These are phyloP conservation scores for Trichoderma sp. DNA, from an alignment of 2,329 filamentous ascomycete species.

Conservation along the genomic window DNA sequence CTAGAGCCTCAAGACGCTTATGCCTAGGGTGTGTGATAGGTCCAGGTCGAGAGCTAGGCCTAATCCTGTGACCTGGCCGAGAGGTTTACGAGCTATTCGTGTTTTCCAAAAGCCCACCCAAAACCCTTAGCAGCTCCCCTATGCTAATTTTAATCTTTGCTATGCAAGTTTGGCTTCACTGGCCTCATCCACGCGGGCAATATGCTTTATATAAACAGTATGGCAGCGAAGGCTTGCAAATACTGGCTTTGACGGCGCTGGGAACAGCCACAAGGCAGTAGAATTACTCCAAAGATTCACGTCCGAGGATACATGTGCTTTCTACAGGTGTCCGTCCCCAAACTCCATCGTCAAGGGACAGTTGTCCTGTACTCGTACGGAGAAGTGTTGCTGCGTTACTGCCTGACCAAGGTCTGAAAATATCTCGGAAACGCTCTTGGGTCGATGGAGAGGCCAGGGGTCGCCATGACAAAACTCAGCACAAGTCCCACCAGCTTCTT, in stretches of 20 bases:
- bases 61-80: not conserved
- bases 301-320: not conserved
- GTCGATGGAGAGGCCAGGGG: not conserved
- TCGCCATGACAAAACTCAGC: not conserved
- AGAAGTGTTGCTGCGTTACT: not conserved
- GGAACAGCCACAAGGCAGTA: not conserved
- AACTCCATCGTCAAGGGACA: not conserved
- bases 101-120: not conserved
- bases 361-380: not conserved
- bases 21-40: conserved; percentile 6
- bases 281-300: not conserved
- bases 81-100: not conserved
- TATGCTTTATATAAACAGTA: not conserved
- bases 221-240: not conserved
- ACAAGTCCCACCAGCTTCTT: not conserved
- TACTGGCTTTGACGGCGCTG: not conserved
- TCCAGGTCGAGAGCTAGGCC: not conserved
- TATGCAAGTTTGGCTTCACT: not conserved
- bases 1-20: not conserved
- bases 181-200: not conserved
- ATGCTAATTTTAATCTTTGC: not conserved
- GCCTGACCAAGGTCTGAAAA: not conserved
- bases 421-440: not conserved
- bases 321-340: not conserved
- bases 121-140: not conserved